phyloP scores from a whole-genome alignment of 1,284 basidiomycete genomes.

The Trichosporon ovoides region DNA sequence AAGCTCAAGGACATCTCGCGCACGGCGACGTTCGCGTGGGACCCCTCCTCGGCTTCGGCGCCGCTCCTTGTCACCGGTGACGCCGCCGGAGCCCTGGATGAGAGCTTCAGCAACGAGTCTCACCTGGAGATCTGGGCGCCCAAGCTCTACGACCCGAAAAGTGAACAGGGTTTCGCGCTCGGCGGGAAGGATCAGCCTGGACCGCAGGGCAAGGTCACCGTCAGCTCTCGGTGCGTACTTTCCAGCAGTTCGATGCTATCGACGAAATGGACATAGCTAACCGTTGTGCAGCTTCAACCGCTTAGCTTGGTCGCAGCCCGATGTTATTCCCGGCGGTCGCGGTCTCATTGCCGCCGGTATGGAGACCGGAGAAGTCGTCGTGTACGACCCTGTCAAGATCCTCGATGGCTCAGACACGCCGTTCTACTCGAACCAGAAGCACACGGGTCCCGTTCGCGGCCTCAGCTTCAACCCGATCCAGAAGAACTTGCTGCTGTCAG shows the following conservation, averaged over 20 bases:
- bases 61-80: constrained; percentile 90
- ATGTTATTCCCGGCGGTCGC: constrained; percentile 57
- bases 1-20: constrained; percentile 79
- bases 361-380: constrained; percentile 87
- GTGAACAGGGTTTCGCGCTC: constrained; percentile 52
- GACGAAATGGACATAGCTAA: background rate
- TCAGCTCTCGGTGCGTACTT: constrained; percentile 32
- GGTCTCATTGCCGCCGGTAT: constrained; percentile 92
- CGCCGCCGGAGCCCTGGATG: constrained; percentile 92
- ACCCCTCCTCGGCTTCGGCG: constrained; percentile 60
- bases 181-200: constrained; percentile 61
- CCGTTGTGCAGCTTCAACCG: constrained; percentile 71
- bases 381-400: constrained; percentile 90
- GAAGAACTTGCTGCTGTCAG: constrained; percentile 82
- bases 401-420: constrained; percentile 64
- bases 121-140: constrained; percentile 88
- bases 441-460: constrained; percentile 86
- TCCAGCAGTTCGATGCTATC: too few relatives aligned
- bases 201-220: constrained; percentile 64
- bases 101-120: constrained; percentile 90
- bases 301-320: constrained; percentile 81
- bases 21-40: constrained; percentile 90
- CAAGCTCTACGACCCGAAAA: constrained; percentile 30
- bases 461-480: constrained; percentile 93
- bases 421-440: constrained; percentile 76